Evolutionary conservation across 2,329 filamentous ascomycete genomes (phyloP), one percentile per base, ranked within the genome.

Genomic region (Penicillium sp.): DNA sequence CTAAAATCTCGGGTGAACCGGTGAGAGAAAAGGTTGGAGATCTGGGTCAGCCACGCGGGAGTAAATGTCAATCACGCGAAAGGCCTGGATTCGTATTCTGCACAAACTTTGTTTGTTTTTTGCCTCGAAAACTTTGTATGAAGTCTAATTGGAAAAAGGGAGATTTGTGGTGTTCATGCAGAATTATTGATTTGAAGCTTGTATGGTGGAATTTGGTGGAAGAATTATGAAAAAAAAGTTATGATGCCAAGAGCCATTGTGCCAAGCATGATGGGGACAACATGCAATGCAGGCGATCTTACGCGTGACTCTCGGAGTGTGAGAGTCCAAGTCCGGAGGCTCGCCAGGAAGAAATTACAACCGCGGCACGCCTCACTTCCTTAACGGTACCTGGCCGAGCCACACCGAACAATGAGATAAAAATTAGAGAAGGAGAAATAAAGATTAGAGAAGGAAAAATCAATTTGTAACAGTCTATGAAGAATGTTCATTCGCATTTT

Each of bases 11-110:
- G 46, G 46, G 46, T 39, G 33, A 44, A 37, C 49, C 55, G 58
- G 58, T 58, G 58, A 60, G 49, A 33, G 33, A 57, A 52, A 57
- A 35, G 24, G 31, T 49, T 3, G 29, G 9, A 21, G 33, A 39
- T 50, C 22, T 27, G 16, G 48, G 31, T 22, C 29, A 14, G 31
- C 46, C 27, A 49, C 37, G 19, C n/a, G 46, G 46, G 27, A 31
- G 16, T 31, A 35, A 14, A 35, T 48, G 27, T 33, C 46, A 48
- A 33, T 29, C 46, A 35, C 19, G 46, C 27, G 46, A 48, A 29
- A 29, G 31, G 16, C 22, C 35, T 31, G 13, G 29, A 31, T 37
- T 39, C 35, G n/a, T 19, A 19, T 10, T 39, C 35, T 10, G 8
- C n/a, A 19, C n/a, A 39, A 39, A 39, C 35, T 39, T 39, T 19